These are phyloP conservation scores for Diaporthe longicolla DNA, from an alignment of 2,329 filamentous ascomycete genomes.

Conservation along the genomic window DNA sequence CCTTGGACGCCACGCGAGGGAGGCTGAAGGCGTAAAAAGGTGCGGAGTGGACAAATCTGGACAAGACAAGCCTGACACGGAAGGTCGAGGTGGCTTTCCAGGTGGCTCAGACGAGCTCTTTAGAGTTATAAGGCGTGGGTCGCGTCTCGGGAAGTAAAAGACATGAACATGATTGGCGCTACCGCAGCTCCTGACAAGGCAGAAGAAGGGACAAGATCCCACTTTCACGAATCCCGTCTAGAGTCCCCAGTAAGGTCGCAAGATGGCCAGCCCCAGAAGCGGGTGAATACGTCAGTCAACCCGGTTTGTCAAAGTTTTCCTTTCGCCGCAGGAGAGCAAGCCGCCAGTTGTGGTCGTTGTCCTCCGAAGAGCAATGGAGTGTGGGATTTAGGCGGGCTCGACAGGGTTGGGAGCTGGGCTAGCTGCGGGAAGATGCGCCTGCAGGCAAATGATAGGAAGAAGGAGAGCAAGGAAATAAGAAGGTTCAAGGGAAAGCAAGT, in stretches of 20 bases:
- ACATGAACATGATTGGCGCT: conserved; percentile 62
- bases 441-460: conserved; percentile 47
- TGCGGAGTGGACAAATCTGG: conserved; percentile 27
- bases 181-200: conserved; percentile 46
- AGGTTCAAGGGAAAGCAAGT: conserved; percentile 40
- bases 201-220: conserved; percentile 47
- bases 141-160: conserved; percentile 53
- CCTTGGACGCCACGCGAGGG: conserved; percentile 25
- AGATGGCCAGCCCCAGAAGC: conserved; percentile 41
- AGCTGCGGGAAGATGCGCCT: conserved; percentile 55
- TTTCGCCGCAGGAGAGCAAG: conserved; percentile 52
- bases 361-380: conserved; percentile 52
- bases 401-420: conserved; percentile 53
- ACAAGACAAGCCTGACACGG: conserved; percentile 32
- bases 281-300: conserved; percentile 57
- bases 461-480: conserved; percentile 42
- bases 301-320: conserved; percentile 53
- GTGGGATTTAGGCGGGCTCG: conserved; percentile 46
- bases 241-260: conserved; percentile 34
- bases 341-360: conserved; percentile 57
- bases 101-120: conserved; percentile 40
- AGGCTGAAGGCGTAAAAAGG: conserved; percentile 19
- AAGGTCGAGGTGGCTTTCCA: conserved; percentile 40
- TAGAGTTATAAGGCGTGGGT: conserved; percentile 55
- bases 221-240: conserved; percentile 45